Conservation (phyloP, 345 rosid species). For the Kernera saxatilis region DNA sequence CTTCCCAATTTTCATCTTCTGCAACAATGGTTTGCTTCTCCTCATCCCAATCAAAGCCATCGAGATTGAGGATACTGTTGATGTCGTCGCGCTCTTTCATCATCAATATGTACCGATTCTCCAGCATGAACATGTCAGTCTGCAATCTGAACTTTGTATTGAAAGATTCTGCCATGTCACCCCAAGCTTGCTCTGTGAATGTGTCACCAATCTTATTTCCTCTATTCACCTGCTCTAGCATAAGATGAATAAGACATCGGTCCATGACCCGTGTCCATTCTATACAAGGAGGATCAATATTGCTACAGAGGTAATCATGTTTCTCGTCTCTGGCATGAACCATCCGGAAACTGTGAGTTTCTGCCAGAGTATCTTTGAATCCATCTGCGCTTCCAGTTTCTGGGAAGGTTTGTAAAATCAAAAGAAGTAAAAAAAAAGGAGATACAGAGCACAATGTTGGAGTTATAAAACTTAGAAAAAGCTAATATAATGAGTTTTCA, state of each 20-base stretch:
- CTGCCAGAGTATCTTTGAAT: not conserved
- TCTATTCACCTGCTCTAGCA: constrained; percentile 46
- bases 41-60: constrained; percentile 62
- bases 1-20: constrained; percentile 52
- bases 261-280: constrained; percentile 66
- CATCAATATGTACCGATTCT: constrained; percentile 47
- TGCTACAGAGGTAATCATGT: constrained; percentile 22
- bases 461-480: not conserved
- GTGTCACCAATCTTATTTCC: constrained; percentile 42
- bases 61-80: constrained; percentile 42
- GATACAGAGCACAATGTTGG: not conserved
- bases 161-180: constrained; percentile 45
- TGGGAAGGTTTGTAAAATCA: not conserved
- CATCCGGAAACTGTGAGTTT: constrained; percentile 6
- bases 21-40: constrained; percentile 47
- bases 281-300: constrained; percentile 27
- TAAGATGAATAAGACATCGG: constrained; percentile 44
- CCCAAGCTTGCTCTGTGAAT: constrained; percentile 61
- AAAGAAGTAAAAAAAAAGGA: too few species aligned
- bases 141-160: constrained; percentile 46
- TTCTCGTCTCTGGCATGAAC: constrained; percentile 35
- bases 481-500: not conserved
- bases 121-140: constrained; percentile 45
- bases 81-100: constrained; percentile 60
- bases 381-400: constrained; percentile 17